Conservation (phyloP, 306 rosid species). For the Inga leiocalycina region DNA sequence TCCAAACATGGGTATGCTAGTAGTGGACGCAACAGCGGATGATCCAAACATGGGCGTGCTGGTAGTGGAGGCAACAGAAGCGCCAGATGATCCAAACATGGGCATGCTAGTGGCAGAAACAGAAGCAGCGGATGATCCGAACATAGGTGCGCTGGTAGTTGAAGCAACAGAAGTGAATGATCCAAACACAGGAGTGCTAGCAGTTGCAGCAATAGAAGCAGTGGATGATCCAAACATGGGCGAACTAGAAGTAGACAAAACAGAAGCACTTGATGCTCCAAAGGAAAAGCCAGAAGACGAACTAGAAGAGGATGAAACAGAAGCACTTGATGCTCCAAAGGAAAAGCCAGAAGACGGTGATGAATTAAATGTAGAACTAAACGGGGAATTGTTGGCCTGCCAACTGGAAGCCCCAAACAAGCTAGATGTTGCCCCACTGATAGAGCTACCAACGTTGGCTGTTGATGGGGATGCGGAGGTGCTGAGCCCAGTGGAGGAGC, state of each 20-base stretch:
- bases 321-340: conserved; percentile 42
- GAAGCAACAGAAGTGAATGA: not conserved
- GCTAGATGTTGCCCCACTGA: conserved; percentile 47
- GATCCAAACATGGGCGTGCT: conserved; percentile 36
- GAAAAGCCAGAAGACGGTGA: conserved; percentile 33
- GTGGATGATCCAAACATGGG: conserved; percentile 47
- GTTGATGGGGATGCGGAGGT: conserved; percentile 54
- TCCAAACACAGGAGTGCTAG: conserved; percentile 2
- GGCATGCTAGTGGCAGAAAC: not conserved
- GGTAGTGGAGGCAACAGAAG: conserved; percentile 12
- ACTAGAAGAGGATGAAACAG: conserved; percentile 47
- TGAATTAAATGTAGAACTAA: conserved; percentile 48
- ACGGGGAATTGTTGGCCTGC: conserved; percentile 61
- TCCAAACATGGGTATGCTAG: conserved; percentile 48
- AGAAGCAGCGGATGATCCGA: conserved; percentile 49
- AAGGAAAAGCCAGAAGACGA: not conserved
- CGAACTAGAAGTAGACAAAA: conserved; percentile 38
- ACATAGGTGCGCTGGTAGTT: conserved; percentile 40
- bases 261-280: conserved; percentile 33
- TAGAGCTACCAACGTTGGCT: conserved; percentile 52
- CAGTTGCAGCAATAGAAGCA: not conserved
- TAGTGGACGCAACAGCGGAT: conserved; percentile 42
- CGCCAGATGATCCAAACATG: conserved; percentile 52
- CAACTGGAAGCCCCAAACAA: conserved; percentile 51
- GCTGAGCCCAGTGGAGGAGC: conserved; percentile 42